phyloP scores from a whole-genome alignment of 345 rosid species.

The Atalantia buxifolia region DNA sequence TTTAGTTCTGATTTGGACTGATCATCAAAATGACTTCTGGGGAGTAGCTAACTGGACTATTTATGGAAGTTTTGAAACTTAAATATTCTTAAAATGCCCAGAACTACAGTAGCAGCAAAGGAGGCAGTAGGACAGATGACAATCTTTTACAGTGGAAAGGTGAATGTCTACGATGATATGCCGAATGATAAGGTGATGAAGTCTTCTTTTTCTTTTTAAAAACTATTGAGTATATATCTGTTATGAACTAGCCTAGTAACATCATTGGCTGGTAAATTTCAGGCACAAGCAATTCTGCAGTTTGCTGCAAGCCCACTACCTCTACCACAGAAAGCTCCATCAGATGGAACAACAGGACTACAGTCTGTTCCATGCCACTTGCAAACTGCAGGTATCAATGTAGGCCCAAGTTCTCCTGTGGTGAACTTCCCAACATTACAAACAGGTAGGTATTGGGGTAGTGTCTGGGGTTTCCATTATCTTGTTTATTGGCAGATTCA shows the following conservation, averaged over 20 bases:
- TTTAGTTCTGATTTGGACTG: not conserved
- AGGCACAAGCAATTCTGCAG: constrained; percentile 41
- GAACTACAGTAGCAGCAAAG: constrained; percentile 17
- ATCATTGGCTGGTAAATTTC: constrained; percentile 12
- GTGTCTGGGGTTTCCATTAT: not conserved
- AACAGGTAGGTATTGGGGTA: constrained; percentile 23
- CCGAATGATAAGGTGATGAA: constrained; percentile 32
- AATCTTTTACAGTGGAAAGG: constrained; percentile 42
- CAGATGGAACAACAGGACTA: constrained; percentile 17
- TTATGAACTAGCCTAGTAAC: constrained; percentile 7
- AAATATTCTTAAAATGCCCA: constrained; percentile 19
- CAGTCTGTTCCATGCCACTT: constrained; percentile 27
- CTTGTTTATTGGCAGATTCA: not conserved
- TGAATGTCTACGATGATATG: constrained; percentile 37
- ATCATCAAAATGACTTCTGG: not conserved
- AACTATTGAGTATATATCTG: not conserved
- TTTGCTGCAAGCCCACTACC: constrained; percentile 33
- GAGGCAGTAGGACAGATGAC: constrained; percentile 38
- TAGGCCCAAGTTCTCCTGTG: constrained; percentile 16
- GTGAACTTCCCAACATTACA: constrained; percentile 16
- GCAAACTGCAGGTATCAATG: constrained; percentile 20
- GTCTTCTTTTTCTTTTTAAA: constrained; percentile 1
- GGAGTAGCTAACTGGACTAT: not conserved
- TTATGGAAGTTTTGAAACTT: constrained; percentile 16
- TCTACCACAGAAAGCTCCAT: constrained; percentile 19